These are phyloP conservation scores for Alternaria sp. DNA, from an alignment of 2,329 filamentous ascomycete genomes.

Conservation along the genomic window DNA sequence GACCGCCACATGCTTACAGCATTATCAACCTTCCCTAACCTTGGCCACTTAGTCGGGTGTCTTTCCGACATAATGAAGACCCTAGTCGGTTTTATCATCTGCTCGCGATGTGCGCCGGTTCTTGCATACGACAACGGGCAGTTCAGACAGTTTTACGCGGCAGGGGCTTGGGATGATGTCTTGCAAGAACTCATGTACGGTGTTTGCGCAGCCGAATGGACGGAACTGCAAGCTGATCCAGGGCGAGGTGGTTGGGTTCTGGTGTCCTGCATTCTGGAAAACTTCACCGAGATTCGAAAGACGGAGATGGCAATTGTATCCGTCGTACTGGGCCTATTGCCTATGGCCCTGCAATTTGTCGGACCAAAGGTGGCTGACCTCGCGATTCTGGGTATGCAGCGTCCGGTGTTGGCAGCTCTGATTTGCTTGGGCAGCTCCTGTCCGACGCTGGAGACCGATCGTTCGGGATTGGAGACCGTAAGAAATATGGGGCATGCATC, in stretches of 20 bases:
- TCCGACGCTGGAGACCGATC: background rate
- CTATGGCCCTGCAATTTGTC: background rate
- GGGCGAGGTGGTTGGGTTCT: background rate
- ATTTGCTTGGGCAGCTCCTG: background rate
- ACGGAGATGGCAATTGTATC: background rate
- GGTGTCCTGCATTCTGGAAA: background rate
- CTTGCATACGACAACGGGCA: background rate
- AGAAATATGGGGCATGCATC: background rate
- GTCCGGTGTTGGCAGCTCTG: background rate
- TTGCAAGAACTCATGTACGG: background rate
- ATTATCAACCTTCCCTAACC: background rate
- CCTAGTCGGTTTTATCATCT: background rate
- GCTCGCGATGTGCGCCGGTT: background rate
- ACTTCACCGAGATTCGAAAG: background rate
- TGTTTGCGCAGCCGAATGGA: background rate
- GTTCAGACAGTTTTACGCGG: background rate
- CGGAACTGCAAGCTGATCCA: background rate
- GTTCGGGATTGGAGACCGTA: background rate
- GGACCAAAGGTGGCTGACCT: background rate
- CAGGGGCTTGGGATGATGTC: background rate
- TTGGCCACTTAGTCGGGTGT: background rate
- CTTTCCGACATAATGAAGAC: background rate
- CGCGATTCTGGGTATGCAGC: background rate
- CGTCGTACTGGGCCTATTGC: background rate
- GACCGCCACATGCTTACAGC: background rate